Conservation (phyloP, 768 basidiomycete species). For the Boletus sp. region DNA sequence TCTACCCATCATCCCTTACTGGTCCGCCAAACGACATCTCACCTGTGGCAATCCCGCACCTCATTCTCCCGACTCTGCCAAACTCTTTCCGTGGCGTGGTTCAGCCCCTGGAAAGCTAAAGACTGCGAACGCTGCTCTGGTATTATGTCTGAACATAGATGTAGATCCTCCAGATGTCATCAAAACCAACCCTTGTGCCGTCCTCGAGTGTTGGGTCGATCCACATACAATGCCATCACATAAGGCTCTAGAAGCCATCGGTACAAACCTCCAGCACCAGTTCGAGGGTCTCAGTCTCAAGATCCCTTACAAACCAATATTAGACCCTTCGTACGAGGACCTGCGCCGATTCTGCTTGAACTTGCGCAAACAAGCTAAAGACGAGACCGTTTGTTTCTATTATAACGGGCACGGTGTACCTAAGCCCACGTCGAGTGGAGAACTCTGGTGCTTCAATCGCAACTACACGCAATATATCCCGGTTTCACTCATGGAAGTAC, state of each 20-base stretch:
- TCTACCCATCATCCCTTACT: conserved; percentile 71
- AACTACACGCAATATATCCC: conserved; percentile 99
- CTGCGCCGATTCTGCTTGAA: conserved; percentile 81
- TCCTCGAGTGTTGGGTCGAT: conserved; percentile 96
- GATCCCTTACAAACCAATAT: conserved; percentile 89
- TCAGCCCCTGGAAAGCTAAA: conserved; percentile 82
- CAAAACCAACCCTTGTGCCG: conserved; percentile 95
- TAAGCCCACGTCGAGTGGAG: conserved; percentile 91
- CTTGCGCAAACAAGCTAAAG: conserved; percentile 83
- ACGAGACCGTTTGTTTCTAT: conserved; percentile 92
- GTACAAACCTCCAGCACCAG: conserved; percentile 89
- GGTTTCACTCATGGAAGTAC: conserved; percentile 89
- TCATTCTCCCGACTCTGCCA: conserved; percentile 60
- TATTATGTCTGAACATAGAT: conserved; percentile 94
- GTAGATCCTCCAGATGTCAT: conserved; percentile 97
- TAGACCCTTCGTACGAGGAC: conserved; percentile 95
- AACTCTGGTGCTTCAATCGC: conserved; percentile 98
- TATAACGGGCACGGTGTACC: conserved; percentile 99
- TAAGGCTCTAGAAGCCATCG: conserved; percentile 92
- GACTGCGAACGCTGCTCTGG: conserved; percentile 83
- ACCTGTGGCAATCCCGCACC: conserved; percentile 86
- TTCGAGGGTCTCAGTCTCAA: conserved; percentile 95
- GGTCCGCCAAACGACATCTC: conserved; percentile 86
- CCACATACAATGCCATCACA: conserved; percentile 88
- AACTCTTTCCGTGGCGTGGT: conserved; percentile 75